Base-by-base conservation (phyloP, 352 stramenopile genomes). In the Pythium plurisporium region DNA sequence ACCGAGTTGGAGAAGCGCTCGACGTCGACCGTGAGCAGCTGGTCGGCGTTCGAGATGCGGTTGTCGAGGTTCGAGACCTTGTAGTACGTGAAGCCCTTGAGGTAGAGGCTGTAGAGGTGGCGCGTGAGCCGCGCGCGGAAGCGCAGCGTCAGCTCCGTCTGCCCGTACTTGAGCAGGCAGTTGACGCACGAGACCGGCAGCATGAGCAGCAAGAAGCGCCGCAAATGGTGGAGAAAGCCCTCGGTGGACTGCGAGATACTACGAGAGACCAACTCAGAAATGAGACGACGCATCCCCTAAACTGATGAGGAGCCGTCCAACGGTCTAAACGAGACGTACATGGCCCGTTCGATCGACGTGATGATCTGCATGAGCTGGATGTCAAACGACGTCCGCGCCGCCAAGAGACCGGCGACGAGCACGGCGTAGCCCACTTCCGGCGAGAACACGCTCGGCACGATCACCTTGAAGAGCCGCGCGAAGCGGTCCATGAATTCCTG, bases 11-110 rank as follows among this genome's bases (percentile, higher is more conserved):
- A 71, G 53, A 95, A 95, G 17, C 82, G 72, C 59, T 95, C 86
- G 8, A 95, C 86, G 60, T 96, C 87, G 38, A 90, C 80, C 9
- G 86, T 93, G 9, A 96, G 72, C 15, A 91, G 58, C 58, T 96
- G 87, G 59, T 96, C 88, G 5, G 86, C 81, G 62, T 96, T 94
- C 10, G 80, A 76, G 45, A 96, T 88, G 43, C 87, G 84, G 52
- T 84, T 88, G 67, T 96, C 87, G 36, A 96, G 59, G 62, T 96
- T 96, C 6, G 87, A 89, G 40, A 96, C 83, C 47, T 93, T 92
- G 76, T 96, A 96, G 71, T 91, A 96, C 44, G 87, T 86, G 51
- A 95, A 96, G 2, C 82, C 82, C 57, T 89, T 82, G 53, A 96
- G 69, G 64, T 96, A 96, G 36, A 92, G 79, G 27, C 59, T 69